Percentiles rank a stretch among this genome's conserved stretches.
Conservation (phyloP, 148 eudicot genomes). For the Spergularia marina region DNA sequence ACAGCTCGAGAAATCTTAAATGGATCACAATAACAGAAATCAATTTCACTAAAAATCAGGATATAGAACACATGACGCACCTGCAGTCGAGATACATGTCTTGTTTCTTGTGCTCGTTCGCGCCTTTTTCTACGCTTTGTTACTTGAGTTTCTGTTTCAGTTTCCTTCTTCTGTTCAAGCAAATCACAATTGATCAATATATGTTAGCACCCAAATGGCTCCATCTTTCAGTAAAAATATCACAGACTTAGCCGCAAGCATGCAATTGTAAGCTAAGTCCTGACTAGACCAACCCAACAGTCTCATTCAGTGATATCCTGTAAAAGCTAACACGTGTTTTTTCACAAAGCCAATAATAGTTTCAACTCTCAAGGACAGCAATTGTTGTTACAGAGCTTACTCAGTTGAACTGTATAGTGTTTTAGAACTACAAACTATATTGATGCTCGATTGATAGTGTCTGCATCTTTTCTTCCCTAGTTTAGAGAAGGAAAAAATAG, state of each 20-base stretch:
- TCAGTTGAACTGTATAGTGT: no score
- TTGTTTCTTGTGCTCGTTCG: conserved; percentile 44
- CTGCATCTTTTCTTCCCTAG: no score
- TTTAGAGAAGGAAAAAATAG: no score
- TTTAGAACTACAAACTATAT: no score
- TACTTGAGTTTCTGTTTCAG: conserved; percentile 31
- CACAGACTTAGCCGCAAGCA: not conserved
- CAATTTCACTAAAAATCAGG: not conserved
- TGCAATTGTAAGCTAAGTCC: not conserved
- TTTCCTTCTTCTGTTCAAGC: conserved; percentile 53
- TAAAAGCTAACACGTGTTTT: no score
- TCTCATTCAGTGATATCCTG: no score
- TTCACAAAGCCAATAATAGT: no score
- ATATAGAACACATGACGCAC: conserved; percentile 30
- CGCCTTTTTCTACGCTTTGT: conserved; percentile 67
- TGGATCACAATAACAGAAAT: not conserved
- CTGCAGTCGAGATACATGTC: conserved; percentile 55
- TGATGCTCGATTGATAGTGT: no score
- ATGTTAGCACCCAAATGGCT: not conserved
- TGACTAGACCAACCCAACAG: no score
- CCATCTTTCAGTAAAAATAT: not conserved
- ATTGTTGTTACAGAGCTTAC: no score
- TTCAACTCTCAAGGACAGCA: no score
- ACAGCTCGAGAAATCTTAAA: not conserved
- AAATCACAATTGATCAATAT: not conserved